These are phyloP conservation scores for Arthrobotrys conoides DNA, from an alignment of 2,329 filamentous ascomycete genomes.

Conservation along the genomic window DNA sequence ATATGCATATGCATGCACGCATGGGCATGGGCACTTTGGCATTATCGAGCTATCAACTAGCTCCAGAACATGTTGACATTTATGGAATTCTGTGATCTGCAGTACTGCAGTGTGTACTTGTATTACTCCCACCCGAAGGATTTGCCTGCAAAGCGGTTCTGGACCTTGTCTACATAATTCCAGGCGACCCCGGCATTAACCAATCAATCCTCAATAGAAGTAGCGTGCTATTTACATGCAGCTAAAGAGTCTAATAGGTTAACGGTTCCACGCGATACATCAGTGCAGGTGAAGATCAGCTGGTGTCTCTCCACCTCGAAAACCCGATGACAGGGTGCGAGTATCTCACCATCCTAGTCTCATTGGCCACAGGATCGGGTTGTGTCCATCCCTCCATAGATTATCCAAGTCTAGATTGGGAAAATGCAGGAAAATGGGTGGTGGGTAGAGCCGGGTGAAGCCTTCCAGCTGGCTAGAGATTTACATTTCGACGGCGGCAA, in stretches of 20 bases:
- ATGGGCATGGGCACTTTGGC: conserved; percentile 1
- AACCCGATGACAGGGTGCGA: conserved; percentile 10
- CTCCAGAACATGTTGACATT: neutral
- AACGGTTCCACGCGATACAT: conserved; percentile 9
- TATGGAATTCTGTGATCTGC: neutral
- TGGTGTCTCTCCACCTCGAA: neutral
- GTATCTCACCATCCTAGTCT: neutral
- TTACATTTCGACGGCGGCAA: too few relatives aligned
- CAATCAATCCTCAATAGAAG: neutral
- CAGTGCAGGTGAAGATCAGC: conserved; percentile 17
- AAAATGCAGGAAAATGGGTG: neutral
- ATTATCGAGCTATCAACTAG: neutral
- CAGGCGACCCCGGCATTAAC: neutral
- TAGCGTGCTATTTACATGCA: neutral
- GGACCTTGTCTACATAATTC: conserved; percentile 4
- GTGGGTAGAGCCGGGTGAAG: neutral
- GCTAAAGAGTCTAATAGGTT: neutral
- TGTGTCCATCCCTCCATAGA: neutral
- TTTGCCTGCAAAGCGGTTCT: conserved; percentile 7
- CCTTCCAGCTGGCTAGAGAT: neutral
- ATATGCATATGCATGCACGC: conserved; percentile 7
- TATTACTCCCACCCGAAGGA: neutral
- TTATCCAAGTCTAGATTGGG: neutral
- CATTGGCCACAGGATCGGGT: conserved; percentile 28
- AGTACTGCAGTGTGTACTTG: neutral